Conservation (phyloP, 257 asterid genomes). For the Parsonsia alboflavescens region DNA sequence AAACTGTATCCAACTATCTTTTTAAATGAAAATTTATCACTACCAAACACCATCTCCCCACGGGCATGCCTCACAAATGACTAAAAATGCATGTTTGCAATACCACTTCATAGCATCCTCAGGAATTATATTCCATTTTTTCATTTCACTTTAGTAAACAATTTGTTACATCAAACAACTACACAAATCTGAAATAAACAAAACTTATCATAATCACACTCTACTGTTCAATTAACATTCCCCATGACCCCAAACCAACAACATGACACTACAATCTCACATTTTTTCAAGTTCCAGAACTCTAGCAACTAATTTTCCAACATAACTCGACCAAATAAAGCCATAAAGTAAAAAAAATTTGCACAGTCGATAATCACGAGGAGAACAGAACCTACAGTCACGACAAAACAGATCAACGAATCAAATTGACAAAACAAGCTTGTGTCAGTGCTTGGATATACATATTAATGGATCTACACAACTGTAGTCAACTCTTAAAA, state of each 20-base stretch:
- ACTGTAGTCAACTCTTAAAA: neutral
- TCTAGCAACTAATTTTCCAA: neutral
- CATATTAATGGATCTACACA: neutral
- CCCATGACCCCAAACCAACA: neutral
- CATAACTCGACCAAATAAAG: neutral
- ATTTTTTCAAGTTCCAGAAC: neutral
- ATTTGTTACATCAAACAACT: neutral
- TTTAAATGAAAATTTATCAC: neutral
- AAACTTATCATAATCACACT: neutral
- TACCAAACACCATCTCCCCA: neutral
- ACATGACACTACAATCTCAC: neutral
- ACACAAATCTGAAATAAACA: neutral
- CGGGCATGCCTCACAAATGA: neutral
- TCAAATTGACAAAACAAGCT: neutral
- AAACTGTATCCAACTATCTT: neutral
- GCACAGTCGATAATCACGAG: constrained; percentile 2
- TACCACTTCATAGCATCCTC: neutral
- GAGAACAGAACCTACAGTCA: constrained; percentile 1
- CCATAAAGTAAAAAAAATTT: neutral
- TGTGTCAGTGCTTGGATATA: neutral
- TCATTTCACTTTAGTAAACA: neutral
- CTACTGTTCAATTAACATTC: neutral
- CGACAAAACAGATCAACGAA: neutral
- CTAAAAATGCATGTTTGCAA: neutral
- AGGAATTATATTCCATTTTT: neutral